Evolutionary conservation across 805 yeast species (phyloP).

Genomic region (Nakazawaea ernobii): DNA sequence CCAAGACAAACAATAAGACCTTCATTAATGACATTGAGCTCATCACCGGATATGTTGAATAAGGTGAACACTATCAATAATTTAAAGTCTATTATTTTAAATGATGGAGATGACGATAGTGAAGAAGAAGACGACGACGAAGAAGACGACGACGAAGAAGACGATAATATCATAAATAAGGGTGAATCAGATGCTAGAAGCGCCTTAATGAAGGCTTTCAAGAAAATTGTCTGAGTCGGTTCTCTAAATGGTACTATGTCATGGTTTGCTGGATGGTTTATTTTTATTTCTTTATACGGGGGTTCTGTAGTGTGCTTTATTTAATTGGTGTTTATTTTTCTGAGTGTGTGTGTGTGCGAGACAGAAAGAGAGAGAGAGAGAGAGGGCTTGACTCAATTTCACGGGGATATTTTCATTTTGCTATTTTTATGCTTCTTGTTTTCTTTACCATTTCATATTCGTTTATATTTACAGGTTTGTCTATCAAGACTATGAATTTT

Average conservation of each 20-base stretch:
- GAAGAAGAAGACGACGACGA: not conserved
- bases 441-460: too few relatives aligned
- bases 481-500: too few relatives aligned
- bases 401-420: too few relatives aligned
- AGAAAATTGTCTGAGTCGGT: not conserved
- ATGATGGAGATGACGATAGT: not conserved
- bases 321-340: too few relatives aligned
- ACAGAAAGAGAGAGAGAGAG: too few relatives aligned
- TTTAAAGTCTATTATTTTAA: slow-evolving; percentile 3
- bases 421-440: too few relatives aligned
- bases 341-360: too few relatives aligned
- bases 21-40: slow-evolving; percentile 11
- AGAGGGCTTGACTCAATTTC: too few relatives aligned
- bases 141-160: too few relatives aligned
- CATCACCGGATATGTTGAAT: slow-evolving; percentile 2
- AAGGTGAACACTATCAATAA: slow-evolving; percentile 3
- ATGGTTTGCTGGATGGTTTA: not conserved
- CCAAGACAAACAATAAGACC: slow-evolving; percentile 11
- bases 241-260: not conserved
- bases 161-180: not conserved
- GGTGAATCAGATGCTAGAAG: slow-evolving; percentile 10
- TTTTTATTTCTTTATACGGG: not conserved
- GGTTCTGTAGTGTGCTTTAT: not conserved
- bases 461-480: too few relatives aligned
- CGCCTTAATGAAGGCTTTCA: slow-evolving; percentile 11